phyloP scores from a whole-genome alignment of 164 flowering plant genomes.

The Annona squamosa region DNA sequence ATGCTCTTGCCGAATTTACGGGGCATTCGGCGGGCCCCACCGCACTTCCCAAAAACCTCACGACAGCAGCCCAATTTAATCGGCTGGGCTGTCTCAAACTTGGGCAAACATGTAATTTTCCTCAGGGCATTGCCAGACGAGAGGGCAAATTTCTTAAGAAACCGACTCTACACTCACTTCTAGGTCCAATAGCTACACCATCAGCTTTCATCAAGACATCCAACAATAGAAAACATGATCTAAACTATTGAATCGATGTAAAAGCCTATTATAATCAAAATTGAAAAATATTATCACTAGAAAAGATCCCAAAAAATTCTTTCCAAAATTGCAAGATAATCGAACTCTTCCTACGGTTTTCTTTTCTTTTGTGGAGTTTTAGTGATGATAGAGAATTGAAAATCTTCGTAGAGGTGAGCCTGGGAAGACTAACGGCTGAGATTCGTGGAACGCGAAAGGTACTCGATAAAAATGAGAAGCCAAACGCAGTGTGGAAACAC shows the following conservation, averaged over 20 bases:
- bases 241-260: too few species aligned
- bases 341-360: too few species aligned
- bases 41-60: not conserved
- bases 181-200: too few species aligned
- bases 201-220: too few species aligned
- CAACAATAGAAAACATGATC: too few species aligned
- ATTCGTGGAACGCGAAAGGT: not conserved
- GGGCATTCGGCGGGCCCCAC: not conserved
- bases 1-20: not conserved
- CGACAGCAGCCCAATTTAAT: not conserved
- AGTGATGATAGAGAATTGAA: too few species aligned
- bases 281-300: too few species aligned
- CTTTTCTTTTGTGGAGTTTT: too few species aligned
- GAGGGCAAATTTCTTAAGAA: not conserved
- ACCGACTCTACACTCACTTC: not conserved
- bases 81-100: not conserved
- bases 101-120: not conserved
- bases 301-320: too few species aligned
- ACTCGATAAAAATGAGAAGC: not conserved
- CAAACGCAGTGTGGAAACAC: not conserved
- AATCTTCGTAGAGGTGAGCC: not conserved
- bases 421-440: not conserved
- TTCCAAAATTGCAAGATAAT: too few species aligned
- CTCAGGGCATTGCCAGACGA: not conserved
- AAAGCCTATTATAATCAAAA: too few species aligned